Evolutionary conservation across 2,329 filamentous ascomycete species (phyloP).

Genomic region (Arthrobotrys conoides): DNA sequence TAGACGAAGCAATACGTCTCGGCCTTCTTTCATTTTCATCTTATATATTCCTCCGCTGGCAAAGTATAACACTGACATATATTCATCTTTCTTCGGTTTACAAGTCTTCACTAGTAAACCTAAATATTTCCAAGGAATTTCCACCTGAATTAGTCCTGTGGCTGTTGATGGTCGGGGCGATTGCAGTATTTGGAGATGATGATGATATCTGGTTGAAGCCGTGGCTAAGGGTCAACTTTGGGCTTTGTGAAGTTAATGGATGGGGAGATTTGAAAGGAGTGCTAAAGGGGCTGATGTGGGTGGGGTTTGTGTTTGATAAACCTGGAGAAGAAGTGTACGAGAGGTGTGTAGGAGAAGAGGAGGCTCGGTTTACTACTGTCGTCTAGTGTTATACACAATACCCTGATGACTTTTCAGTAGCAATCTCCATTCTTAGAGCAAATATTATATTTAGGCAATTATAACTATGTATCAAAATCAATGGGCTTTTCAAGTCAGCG

Average conservation of each 20-base stretch:
- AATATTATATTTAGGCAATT: not conserved
- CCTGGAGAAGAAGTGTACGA: slow-evolving; percentile 64
- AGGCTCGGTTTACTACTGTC: not conserved
- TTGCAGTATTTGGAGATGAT: slow-evolving; percentile 62
- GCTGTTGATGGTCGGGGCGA: slow-evolving; percentile 64
- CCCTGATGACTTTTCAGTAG: not conserved
- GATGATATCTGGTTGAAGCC: slow-evolving; percentile 63
- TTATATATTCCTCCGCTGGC: slow-evolving; percentile 67
- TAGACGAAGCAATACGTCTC: slow-evolving; percentile 67
- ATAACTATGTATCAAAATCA: not conserved
- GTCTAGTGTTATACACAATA: not conserved
- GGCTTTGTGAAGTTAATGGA: slow-evolving; percentile 50
- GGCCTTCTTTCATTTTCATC: slow-evolving; percentile 67
- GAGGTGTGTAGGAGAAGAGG: not conserved
- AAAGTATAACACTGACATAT: slow-evolving; percentile 51
- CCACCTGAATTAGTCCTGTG: slow-evolving; percentile 63
- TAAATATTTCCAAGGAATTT: slow-evolving; percentile 39
- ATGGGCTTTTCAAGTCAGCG: too few species aligned
- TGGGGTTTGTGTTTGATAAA: slow-evolving; percentile 65
- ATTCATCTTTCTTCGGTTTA: slow-evolving; percentile 61
- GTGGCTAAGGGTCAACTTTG: slow-evolving; percentile 62
- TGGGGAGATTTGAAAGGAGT: slow-evolving; percentile 63
- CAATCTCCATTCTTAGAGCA: not conserved
- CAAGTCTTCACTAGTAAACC: slow-evolving; percentile 48
- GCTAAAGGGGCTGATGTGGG: slow-evolving; percentile 65